These are phyloP conservation scores for Trametes maxima DNA, from an alignment of 768 basidiomycete species.

Conservation along the genomic window DNA sequence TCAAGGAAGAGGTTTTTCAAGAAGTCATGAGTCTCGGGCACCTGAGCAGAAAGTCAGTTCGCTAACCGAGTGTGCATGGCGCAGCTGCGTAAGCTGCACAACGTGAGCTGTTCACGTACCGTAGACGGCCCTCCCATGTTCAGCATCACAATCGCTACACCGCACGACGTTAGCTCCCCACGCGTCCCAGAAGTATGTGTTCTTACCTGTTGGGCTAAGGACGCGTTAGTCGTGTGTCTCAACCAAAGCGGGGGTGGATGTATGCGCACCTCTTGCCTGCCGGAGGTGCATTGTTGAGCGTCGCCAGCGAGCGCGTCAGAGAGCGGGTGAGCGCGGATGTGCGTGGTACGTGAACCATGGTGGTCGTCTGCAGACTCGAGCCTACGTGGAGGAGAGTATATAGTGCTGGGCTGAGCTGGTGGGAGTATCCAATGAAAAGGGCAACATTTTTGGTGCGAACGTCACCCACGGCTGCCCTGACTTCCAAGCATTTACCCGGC, in stretches of 20 bases:
- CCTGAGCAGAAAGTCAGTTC: constrained; percentile 45
- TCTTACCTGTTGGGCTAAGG: constrained; percentile 32
- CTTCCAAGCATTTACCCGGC: neutral
- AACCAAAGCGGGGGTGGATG: neutral
- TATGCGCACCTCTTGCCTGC: constrained; percentile 47
- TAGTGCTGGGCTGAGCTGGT: constrained; percentile 5
- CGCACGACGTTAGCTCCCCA: neutral
- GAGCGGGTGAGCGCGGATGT: constrained; percentile 29
- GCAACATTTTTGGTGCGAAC: constrained; percentile 18
- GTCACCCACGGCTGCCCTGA: constrained; percentile 1
- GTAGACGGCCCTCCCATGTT: constrained; percentile 99
- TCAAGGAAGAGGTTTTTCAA: constrained; percentile 90
- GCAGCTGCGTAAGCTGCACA: neutral
- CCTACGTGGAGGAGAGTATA: constrained; percentile 5
- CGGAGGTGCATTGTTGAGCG: constrained; percentile 42
- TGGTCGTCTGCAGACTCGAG: neutral
- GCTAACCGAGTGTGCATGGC: neutral
- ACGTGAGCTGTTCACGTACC: constrained; percentile 45
- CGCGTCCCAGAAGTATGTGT: neutral
- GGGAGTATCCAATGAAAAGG: constrained; percentile 19
- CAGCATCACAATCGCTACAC: constrained; percentile 86
- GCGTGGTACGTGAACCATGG: constrained; percentile 27
- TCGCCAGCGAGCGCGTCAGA: constrained; percentile 47
- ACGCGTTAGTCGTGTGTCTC: constrained; percentile 1
- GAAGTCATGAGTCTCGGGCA: constrained; percentile 91